Evolutionary conservation across 78 protist species (phyloP), one percentile per base, ranked within the genome.

Genomic region (Dictyostelium capitatum): DNA sequence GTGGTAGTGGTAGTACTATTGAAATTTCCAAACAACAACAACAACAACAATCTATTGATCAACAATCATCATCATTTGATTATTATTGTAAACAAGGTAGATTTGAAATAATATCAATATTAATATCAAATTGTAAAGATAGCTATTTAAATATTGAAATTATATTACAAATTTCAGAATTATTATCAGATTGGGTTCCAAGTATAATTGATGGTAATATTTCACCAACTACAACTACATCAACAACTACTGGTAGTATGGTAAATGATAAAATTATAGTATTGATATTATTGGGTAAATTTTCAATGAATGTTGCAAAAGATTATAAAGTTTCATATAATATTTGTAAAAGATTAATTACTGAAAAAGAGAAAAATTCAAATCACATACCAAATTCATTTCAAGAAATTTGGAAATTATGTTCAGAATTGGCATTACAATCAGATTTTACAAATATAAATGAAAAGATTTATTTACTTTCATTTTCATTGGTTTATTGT

Each of bases 41-140:
- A 28, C 9, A 72, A 15, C 53, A 67, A 67, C 19, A 14, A 14
- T 46, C 56, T 17, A 6, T 5, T 20, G 37, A 8, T 23, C 20
- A 19, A 46, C 47, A 72, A 46, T 37, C 43, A 37, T 2, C 25
- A 7, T 57, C 30, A 25, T n/a, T 19, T 20, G 79, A 37, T 73
- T 15, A 47, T n/a, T 37, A 47, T 73, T 30, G 47, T 46, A 72
- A 72, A 50, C 78, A 85, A 32, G 93, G 93, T 65, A 56, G 69
- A 74, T 87, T 77, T 51, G 83, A 87, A 64, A n/a, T 87, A 70
- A 74, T 87, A 47, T 67, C 77, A 57, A n/a, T 56, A 3, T 17
- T 87, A 11, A 19, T 87, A 25, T 51, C 30, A 17, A 64, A 56
- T 37, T 19, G 32, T 32, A 70, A 64, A 50, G 37, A 46, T 37